phyloP scores from a whole-genome alignment of 768 basidiomycete species.

The Sporobolomyces roseus region DNA sequence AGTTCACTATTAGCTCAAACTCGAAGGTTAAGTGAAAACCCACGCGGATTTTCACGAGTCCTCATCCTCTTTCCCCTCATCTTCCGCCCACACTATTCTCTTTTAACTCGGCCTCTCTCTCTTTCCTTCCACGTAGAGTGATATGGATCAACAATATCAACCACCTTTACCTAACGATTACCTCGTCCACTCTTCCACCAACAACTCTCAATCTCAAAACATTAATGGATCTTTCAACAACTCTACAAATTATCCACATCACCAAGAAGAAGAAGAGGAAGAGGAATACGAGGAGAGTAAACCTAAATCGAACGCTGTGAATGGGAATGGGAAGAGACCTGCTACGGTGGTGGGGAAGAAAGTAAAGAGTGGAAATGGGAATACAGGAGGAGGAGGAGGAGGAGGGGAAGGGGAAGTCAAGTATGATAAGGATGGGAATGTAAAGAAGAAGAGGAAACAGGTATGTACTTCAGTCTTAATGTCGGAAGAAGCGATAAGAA shows the following conservation, averaged over 20 bases:
- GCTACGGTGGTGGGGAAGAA: neutral
- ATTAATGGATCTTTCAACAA: too few relatives aligned
- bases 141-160: too few relatives aligned
- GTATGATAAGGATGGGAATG: slow-evolving; percentile 26
- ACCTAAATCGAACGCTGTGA: neutral
- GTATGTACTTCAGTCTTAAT: neutral
- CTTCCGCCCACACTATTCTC: neutral
- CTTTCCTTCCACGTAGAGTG: too few relatives aligned
- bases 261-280: too few relatives aligned
- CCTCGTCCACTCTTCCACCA: too few relatives aligned
- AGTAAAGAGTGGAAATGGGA: neutral
- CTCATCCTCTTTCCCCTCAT: neutral
- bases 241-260: too few relatives aligned
- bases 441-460: slow-evolving; percentile 41
- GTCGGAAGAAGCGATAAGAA: neutral
- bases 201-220: too few relatives aligned
- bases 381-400: neutral
- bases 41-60: neutral
- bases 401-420: neutral
- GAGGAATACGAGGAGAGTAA: too few relatives aligned
- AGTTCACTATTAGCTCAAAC: too few relatives aligned
- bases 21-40: too few relatives aligned
- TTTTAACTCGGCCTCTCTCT: too few relatives aligned
- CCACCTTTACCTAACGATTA: too few relatives aligned
- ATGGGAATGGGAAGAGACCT: neutral